Evolutionary conservation across 495 filamentous ascomycete genomes (phyloP), one percentile per base, ranked within the genome.

Genomic region (Xylaria longipes): DNA sequence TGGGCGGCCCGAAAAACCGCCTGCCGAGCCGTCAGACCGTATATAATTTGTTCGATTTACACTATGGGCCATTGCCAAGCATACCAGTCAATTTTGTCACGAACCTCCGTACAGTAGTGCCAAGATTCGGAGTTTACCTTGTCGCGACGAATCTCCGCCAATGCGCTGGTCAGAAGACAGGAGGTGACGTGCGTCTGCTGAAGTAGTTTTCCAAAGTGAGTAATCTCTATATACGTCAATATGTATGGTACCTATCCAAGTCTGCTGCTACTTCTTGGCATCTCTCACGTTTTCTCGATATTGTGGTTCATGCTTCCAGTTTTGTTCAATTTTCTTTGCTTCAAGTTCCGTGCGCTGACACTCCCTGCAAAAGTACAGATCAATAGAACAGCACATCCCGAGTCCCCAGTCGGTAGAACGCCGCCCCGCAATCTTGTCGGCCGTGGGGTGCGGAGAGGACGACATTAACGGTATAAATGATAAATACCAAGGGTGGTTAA

Each of bases 61-160:
- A n/a, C n/a, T n/a, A n/a, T n/a, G n/a, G n/a, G n/a, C n/a, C n/a
- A n/a, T n/a, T n/a, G n/a, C n/a, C n/a, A n/a, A n/a, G n/a, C n/a
- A n/a, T n/a, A n/a, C n/a, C n/a, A n/a, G n/a, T n/a, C n/a, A n/a
- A n/a, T n/a, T n/a, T n/a, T n/a, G n/a, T n/a, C n/a, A n/a, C n/a
- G n/a, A n/a, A n/a, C n/a, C n/a, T n/a, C n/a, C n/a, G n/a, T n/a
- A n/a, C n/a, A n/a, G n/a, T n/a, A 31, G 39, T 46, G 12, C 58
- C 17, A 17, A 31, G 27, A 11, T 48, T 66, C 61, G 63, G 63
- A 35, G 63, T 66, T 66, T 52, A 66, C 29, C 25, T 66, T 17
- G n/a, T 31, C 41, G 61, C 33, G 48, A 33, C 61, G 39, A 43
- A 33, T 37, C 57, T 39, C 57, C 57, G 33, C 31, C 37, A 5